These are phyloP conservation scores for Microbotryum lychnidis-dioicae DNA, from an alignment of 1,284 basidiomycete genomes.

Conservation along the genomic window DNA sequence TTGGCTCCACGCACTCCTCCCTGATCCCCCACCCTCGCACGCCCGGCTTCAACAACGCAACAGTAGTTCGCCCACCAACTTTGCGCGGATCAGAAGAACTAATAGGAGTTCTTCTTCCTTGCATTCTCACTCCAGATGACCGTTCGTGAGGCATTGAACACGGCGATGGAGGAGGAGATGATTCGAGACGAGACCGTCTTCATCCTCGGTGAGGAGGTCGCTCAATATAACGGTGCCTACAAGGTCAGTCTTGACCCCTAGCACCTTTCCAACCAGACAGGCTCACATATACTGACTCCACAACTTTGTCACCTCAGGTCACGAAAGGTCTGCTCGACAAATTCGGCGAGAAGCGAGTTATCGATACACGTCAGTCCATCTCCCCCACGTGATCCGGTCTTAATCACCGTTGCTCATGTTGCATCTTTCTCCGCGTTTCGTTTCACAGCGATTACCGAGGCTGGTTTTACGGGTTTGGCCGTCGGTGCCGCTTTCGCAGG, in stretches of 20 bases:
- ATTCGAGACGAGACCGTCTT: conserved; percentile 89
- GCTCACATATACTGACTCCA: background rate
- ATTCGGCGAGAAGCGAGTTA: conserved; percentile 96
- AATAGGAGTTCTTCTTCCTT: too few species aligned
- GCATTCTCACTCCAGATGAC: conserved; percentile 62
- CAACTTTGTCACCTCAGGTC: conserved; percentile 49
- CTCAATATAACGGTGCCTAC: conserved; percentile 98
- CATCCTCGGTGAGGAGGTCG: conserved; percentile 95
- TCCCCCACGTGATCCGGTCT: background rate
- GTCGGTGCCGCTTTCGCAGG: conserved; percentile 91
- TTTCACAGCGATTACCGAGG: conserved; percentile 50
- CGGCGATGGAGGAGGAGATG: conserved; percentile 99
- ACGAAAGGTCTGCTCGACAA: conserved; percentile 98
- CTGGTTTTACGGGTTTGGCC: conserved; percentile 96
- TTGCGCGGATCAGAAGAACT: too few species aligned
- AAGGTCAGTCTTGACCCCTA: conserved; percentile 54
- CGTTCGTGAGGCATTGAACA: conserved; percentile 93
- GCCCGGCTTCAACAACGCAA: too few species aligned
- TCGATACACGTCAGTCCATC: conserved; percentile 52
- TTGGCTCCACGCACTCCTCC: too few species aligned
- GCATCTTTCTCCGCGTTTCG: background rate
- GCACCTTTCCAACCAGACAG: background rate
- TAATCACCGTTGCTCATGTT: background rate
- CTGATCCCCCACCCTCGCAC: too few species aligned
- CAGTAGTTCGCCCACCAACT: too few species aligned